Evolutionary conservation across 352 stramenopile species (phyloP).

Genomic region (Phytopythium litorale): DNA sequence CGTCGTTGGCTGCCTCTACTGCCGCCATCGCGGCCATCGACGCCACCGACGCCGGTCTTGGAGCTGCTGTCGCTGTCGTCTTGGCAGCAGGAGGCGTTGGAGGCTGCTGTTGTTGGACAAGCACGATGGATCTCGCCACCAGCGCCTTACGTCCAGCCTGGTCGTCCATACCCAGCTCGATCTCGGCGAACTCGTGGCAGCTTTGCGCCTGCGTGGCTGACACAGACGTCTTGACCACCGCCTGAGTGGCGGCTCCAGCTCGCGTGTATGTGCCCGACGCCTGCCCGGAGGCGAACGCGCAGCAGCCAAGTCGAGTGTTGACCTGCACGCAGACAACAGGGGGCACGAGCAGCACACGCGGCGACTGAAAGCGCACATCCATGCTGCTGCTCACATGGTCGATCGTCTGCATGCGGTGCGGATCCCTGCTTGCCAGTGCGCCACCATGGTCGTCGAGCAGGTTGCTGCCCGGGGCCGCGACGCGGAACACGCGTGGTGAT

Average conservation of each 20-base stretch:
- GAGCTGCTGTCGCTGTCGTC: background rate
- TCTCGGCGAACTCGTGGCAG: constrained; percentile 34
- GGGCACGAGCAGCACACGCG: constrained; percentile 32
- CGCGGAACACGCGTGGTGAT: constrained; percentile 43
- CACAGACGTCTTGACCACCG: background rate
- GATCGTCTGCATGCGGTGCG: constrained; percentile 29
- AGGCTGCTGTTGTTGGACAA: constrained; percentile 6
- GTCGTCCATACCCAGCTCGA: constrained; percentile 17
- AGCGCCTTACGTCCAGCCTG: constrained; percentile 11
- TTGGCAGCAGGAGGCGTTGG: background rate
- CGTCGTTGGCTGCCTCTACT: constrained; percentile 26
- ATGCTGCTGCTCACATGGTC: constrained; percentile 47
- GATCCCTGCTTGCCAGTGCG: constrained; percentile 16
- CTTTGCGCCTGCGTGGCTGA: constrained; percentile 6
- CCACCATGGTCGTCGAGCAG: constrained; percentile 24
- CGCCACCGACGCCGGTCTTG: constrained; percentile 7
- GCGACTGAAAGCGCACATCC: constrained; percentile 45
- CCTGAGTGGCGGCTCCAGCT: constrained; percentile 11
- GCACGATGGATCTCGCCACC: constrained; percentile 25
- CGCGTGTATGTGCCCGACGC: constrained; percentile 8
- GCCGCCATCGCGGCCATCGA: constrained; percentile 21
- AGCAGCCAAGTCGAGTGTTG: constrained; percentile 35
- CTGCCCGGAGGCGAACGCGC: constrained; percentile 30
- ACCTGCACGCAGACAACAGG: constrained; percentile 38
- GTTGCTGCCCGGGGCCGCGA: constrained; percentile 27